Evolutionary conservation across 2,329 filamentous ascomycete genomes (phyloP).

Genomic region (Alternaria panax): DNA sequence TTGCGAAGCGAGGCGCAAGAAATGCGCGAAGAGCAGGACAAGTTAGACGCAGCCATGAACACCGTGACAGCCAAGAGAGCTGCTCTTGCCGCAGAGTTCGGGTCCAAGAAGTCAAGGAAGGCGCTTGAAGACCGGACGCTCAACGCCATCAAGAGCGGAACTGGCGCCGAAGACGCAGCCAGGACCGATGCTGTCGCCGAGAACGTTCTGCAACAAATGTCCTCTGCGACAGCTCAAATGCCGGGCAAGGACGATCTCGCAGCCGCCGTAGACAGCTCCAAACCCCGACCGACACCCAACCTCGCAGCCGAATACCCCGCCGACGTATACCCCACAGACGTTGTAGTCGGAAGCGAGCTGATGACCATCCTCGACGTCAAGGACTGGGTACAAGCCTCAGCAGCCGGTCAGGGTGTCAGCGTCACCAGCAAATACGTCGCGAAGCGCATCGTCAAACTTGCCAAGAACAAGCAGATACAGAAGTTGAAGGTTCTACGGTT

Average conservation of each 20-base stretch:
- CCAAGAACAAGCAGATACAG: slow-evolving; percentile 60
- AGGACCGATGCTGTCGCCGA: slow-evolving; percentile 39
- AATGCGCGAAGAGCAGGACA: slow-evolving; percentile 43
- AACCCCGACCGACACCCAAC: slow-evolving; percentile 77
- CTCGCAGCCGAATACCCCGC: slow-evolving; percentile 70
- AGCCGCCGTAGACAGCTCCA: slow-evolving; percentile 69
- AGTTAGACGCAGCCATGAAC: slow-evolving; percentile 35
- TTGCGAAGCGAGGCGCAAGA: slow-evolving; percentile 55
- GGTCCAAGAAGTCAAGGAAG: slow-evolving; percentile 86
- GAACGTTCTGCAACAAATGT: slow-evolving; percentile 68
- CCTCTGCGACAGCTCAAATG: slow-evolving; percentile 68
- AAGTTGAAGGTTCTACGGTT: slow-evolving; percentile 60
- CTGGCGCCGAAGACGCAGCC: slow-evolving; percentile 9
- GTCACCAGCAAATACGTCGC: slow-evolving; percentile 71
- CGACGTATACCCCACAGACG: slow-evolving; percentile 74
- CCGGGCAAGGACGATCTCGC: slow-evolving; percentile 71
- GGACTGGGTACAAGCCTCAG: slow-evolving; percentile 76
- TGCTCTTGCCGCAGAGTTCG: slow-evolving; percentile 78
- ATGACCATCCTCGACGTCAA: slow-evolving; percentile 72
- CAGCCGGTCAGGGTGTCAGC: slow-evolving; percentile 64
- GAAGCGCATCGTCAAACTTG: slow-evolving; percentile 65
- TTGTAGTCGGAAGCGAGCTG: slow-evolving; percentile 72
- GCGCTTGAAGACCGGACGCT: slow-evolving; percentile 72
- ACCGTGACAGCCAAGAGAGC: slow-evolving; percentile 67
- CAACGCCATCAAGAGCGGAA: slow-evolving; percentile 67